Base-by-base conservation (phyloP, 768 basidiomycete species). In the Tephrocybe sp. region DNA sequence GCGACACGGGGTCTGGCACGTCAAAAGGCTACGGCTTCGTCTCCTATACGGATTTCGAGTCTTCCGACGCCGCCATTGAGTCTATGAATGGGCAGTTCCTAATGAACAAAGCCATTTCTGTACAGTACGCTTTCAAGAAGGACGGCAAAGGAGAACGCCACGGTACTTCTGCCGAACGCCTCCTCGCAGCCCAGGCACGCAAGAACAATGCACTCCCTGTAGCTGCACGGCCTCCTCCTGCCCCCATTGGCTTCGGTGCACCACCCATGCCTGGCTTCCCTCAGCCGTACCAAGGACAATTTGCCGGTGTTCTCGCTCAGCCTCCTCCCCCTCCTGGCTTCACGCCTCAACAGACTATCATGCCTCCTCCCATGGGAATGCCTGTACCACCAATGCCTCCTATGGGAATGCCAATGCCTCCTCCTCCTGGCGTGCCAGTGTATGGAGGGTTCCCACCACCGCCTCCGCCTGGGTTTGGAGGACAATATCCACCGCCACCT, bases 81-180 rank as follows among this genome's bases (percentile, higher is more conserved):
- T 83, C 91, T 9, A 97, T 98, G 95, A 94, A 97, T 58, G 84
- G 85, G 31, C 94, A 98, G 63, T 97, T 92, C 80, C 77, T 98
- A 40, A 94, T 94, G 88, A 97, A 98, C 77, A 97, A 97, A 71
- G 88, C 94, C 46, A 91, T 99, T 63, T 84, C 88, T 15, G 94
- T 97, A 10, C 94, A 97, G 64, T 99, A 97, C 65, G 95, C 97
- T 2, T 97, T 98, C 80, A 98, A 99, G 73, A 98, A 98, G 72
- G 97, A 98, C 62, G 94, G 92, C 37, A 95, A 97, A 64, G 95
- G 95, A 49, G 97, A 99, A 68, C 82, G 97, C 4, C 97, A 98
- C 61, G 97, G 97, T 23, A 97, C 95, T 10, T 77, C 88, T 13
- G 94, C 97, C n/a, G 97, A 99, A 70, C 85, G 97, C 49, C 82